Evolutionary conservation across 768 basidiomycete species (phyloP).

Genomic region (Mycena vitilis): DNA sequence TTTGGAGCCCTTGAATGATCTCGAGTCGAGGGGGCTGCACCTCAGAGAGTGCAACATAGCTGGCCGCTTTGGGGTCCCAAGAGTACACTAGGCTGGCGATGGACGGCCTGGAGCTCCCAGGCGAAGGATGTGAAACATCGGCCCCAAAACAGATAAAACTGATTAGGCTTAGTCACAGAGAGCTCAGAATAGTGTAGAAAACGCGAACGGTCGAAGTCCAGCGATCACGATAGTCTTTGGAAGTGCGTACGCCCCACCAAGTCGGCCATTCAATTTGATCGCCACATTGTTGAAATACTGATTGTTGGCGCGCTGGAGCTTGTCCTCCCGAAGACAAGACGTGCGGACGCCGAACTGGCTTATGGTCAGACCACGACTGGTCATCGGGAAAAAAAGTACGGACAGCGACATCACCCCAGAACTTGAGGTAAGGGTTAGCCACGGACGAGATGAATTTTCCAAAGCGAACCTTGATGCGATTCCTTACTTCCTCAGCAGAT

Average conservation of each 20-base stretch:
- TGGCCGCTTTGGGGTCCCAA: conserved; percentile 54
- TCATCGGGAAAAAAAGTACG: conserved; percentile 10
- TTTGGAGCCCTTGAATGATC: conserved; percentile 55
- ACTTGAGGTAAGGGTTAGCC: conserved; percentile 42
- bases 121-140: conserved; percentile 72
- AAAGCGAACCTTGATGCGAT: conserved; percentile 47
- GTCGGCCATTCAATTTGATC: conserved; percentile 65
- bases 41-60: conserved; percentile 55
- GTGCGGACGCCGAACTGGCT: conserved; percentile 26
- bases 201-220: conserved; percentile 29
- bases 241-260: conserved; percentile 62
- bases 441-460: too few species aligned
- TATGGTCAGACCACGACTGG: background rate
- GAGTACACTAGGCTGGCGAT: conserved; percentile 72
- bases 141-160: conserved; percentile 60
- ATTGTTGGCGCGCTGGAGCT: conserved; percentile 48
- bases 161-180: too few species aligned
- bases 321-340: conserved; percentile 56
- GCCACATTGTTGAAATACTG: conserved; percentile 71
- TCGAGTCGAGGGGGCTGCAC: conserved; percentile 63
- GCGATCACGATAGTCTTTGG: conserved; percentile 44
- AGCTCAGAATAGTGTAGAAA: too few species aligned
- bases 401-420: conserved; percentile 64
- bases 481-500: conserved; percentile 58
- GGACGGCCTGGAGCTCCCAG: conserved; percentile 65